These are phyloP conservation scores for Salix caprea DNA, from an alignment of 345 rosid species.

Conservation along the genomic window DNA sequence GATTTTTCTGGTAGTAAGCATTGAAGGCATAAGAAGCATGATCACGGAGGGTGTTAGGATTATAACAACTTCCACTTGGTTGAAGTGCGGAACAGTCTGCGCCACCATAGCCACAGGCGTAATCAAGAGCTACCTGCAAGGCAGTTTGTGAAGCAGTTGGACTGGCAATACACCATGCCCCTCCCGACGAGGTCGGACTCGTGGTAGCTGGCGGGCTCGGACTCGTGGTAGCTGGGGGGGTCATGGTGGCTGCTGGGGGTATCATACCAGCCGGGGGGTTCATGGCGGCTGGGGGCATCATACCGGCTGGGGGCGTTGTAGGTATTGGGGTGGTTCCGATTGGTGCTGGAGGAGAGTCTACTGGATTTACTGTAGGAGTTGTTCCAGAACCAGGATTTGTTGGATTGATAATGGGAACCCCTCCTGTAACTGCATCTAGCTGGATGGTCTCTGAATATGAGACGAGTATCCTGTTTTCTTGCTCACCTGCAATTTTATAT, in stretches of 20 bases:
- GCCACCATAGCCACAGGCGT: conserved; percentile 94
- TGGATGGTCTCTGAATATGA: conserved; percentile 28
- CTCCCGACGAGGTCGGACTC: conserved; percentile 41
- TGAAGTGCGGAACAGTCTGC: conserved; percentile 85
- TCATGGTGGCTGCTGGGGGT: not conserved
- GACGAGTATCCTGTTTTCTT: conserved; percentile 23
- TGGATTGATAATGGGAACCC: conserved; percentile 67
- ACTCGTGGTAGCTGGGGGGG: conserved; percentile 11
- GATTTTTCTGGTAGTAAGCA: conserved; percentile 91
- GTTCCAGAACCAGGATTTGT: conserved; percentile 46
- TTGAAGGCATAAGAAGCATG: conserved; percentile 98
- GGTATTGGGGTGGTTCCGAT: conserved; percentile 18
- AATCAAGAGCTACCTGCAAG: conserved; percentile 91
- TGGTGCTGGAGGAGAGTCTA: conserved; percentile 28
- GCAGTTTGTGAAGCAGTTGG: conserved; percentile 71
- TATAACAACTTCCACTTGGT: conserved; percentile 64
- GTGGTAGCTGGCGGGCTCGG: conserved; percentile 10
- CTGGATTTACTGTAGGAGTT: conserved; percentile 39
- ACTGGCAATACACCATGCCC: conserved; percentile 76
- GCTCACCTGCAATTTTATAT: conserved; percentile 13
- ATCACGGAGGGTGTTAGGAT: conserved; percentile 61
- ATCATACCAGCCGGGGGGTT: not conserved
- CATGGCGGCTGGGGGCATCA: not conserved
- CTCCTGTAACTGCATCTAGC: conserved; percentile 22
- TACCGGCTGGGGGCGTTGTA: conserved; percentile 9